Evolutionary conservation across 805 yeast genomes (phyloP).

Genomic region (Lipomyces mesembrius): DNA sequence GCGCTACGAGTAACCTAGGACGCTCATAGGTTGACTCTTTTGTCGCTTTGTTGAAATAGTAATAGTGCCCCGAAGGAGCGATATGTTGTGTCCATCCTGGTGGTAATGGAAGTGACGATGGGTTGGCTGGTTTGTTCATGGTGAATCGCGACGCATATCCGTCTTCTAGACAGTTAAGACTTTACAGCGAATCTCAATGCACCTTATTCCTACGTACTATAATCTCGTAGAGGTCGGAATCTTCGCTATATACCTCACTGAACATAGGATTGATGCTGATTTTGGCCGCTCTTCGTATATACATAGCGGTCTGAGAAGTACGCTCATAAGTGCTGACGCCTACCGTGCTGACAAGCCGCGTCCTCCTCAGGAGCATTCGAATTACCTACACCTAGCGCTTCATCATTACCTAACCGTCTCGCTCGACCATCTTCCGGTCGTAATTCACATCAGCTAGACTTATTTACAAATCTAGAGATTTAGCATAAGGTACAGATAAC

Average conservation of each 20-base stretch:
- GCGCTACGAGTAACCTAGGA: conserved; percentile 39
- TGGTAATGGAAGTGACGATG: conserved; percentile 36
- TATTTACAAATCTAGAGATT: not conserved
- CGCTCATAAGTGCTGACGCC: not conserved
- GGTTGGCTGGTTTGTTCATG: not conserved
- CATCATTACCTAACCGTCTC: not conserved
- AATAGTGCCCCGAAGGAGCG: conserved; percentile 50
- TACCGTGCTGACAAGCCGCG: not conserved
- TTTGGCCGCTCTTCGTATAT: not conserved
- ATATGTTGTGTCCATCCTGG: conserved; percentile 48
- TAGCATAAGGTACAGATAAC: not conserved
- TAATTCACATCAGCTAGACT: not conserved
- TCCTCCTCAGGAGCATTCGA: not conserved
- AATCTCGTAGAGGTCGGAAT: not conserved
- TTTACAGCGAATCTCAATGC: not conserved
- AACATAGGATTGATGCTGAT: not conserved
- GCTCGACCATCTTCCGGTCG: not conserved
- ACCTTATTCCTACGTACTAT: not conserved
- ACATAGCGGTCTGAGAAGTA: not conserved
- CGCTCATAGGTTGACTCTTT: conserved; percentile 49
- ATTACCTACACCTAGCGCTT: not conserved
- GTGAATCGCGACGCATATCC: not conserved
- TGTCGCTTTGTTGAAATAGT: conserved; percentile 49
- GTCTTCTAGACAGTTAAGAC: not conserved
- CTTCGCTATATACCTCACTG: not conserved